Base-by-base conservation (phyloP, 352 stramenopile species). In the Globisporangium abappressorium region DNA sequence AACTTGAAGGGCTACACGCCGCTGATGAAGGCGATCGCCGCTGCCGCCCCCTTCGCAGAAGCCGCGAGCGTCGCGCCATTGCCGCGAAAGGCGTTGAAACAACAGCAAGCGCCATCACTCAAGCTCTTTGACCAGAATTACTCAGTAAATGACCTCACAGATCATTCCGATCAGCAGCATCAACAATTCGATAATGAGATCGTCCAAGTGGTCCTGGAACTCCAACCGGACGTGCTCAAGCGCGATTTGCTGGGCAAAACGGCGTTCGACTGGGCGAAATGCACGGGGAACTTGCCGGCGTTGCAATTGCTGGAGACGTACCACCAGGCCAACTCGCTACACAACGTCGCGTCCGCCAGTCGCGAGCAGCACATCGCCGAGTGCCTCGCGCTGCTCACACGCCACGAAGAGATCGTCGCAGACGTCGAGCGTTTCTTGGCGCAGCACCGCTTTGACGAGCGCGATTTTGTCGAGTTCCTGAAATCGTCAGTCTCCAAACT, bases 1-100 rank as follows among this genome's bases (percentile, higher is more conserved):
- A 94, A 82, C 57, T 65, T 70, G 28, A 78, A 83, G 36, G 84
- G 86, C 4, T 91, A 89, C 67, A 92, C 86, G 9, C 74, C 84
- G 30, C 65, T 94, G 22, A 94, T 93, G 82, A 92, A 91, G 62
- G 82, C 86, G 14, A 81, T 92, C 33, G 83, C 82, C 1, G 77
- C 72, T 6, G 79, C 80, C 7, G 69, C 78, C 0, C 71, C 73
- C 8, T 73, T 74, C 53, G 66, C 76, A 3, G 63, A 71, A 41
- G 12, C 30, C 9, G 7, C 51, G n/a, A 34, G 47, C 7, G 11
- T 46, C 15, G 22, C 18, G 14, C 20, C 55, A 3, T 38, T 57
- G 22, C 22, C 51, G 1, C n/a, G 24, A 9, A 58, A 58, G 15
- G n/a, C 20, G 22, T 38, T 46, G n/a, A 47, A 30, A 33, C 49